Percentiles rank a stretch among this genome's conserved stretches.
Evolutionary conservation across 352 stramenopile species (phyloP).

Genomic region (Plasmopara muralis): DNA sequence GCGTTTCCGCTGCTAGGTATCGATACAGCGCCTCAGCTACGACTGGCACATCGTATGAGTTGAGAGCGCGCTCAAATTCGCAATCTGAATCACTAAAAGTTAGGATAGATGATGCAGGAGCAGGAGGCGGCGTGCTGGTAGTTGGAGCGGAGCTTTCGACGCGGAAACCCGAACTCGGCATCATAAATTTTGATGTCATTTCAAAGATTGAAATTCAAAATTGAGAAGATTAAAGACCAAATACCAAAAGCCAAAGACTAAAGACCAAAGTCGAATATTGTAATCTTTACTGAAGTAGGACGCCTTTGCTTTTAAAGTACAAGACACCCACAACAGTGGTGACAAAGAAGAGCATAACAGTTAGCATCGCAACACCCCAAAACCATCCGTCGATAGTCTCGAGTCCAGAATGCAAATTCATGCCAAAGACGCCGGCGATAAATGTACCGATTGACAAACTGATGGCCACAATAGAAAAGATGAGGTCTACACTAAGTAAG

Average conservation of each 20-base stretch:
- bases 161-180: constrained; percentile 5
- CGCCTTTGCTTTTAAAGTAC: constrained; percentile 59
- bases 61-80: constrained; percentile 58
- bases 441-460: constrained; percentile 53
- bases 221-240: no score
- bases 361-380: constrained; percentile 28
- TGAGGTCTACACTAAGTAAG: constrained; percentile 42
- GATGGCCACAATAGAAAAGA: constrained; percentile 54
- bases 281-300: constrained; percentile 26
- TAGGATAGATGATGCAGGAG: constrained; percentile 13
- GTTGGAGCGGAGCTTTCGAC: background rate
- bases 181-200: background rate
- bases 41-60: constrained; percentile 57
- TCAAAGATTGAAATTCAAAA: constrained; percentile 1
- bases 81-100: constrained; percentile 59
- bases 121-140: background rate
- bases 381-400: constrained; percentile 29
- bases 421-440: constrained; percentile 52
- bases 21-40: constrained; percentile 54
- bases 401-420: constrained; percentile 46
- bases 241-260: no score
- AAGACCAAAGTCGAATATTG: background rate
- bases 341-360: constrained; percentile 28
- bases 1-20: constrained; percentile 64
- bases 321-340: constrained; percentile 31